Base-by-base conservation (phyloP, 2,329 filamentous ascomycete genomes). In the Neonectria punicea region DNA sequence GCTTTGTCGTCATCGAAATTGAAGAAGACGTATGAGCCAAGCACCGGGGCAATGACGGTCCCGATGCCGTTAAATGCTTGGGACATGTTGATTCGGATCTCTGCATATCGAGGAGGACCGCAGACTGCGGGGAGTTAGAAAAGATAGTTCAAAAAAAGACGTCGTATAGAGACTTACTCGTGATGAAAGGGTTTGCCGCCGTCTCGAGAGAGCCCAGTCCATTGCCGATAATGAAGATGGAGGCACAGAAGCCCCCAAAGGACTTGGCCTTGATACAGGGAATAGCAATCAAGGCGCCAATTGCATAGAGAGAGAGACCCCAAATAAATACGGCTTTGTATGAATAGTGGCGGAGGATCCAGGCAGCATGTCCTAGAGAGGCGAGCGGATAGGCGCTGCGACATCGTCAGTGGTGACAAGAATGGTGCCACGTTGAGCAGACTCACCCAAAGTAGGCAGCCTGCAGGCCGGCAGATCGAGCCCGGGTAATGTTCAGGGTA, bases 11-110 rank as follows among this genome's bases (percentile, higher is more conserved):
- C 85, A 61, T 85, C 83, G 53, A 87, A 86, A 61, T 85, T 86
- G 80, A 94, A 94, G 79, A 94, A 92, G 61, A 91, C 90, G 65
- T 90, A 90, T 2, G 89, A 91, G 47, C 90, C 92, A 9, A 94
- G 82, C 0, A 93, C 87, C 2, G 92, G 92, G 0, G 91, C 91
- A 43, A 93, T 72, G 53, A 93, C 89, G 9, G 90, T 90, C 39
- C 91, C 92, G 53, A 93, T 87, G 58, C 90, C 92, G 74, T 94
- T 92, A 80, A 94, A 90, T 58, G 90, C 90, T 77, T 94, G 92
- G 1, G 91, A 90, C 57, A 93, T 81, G 79, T 94, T 92, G 81
- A 94, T 89, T 69, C 92, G 88, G 67, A 93, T 80, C 73, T 93
- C 91, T 6, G 91, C 88, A 77, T 90, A 93, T 68, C 86, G 85